Evolutionary conservation across 257 asterid species (phyloP).

Genomic region (Solanum ossicruentum): DNA sequence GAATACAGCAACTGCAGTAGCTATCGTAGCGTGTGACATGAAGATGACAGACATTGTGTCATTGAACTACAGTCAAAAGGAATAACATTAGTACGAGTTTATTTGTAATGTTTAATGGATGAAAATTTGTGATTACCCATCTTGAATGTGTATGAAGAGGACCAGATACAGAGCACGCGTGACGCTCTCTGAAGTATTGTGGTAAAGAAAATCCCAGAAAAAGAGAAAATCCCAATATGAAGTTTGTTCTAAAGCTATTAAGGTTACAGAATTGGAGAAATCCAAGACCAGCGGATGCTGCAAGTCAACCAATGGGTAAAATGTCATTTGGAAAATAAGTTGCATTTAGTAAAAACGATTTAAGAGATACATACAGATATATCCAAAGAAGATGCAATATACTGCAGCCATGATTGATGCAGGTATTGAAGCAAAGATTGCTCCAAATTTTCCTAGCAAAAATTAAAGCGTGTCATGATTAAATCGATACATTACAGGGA

Average conservation of each 20-base stretch:
- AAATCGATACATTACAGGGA: neutral
- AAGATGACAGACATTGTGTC: constrained; percentile 25
- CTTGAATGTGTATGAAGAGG: constrained; percentile 35
- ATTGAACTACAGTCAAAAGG: constrained; percentile 26
- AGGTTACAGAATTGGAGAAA: constrained; percentile 74
- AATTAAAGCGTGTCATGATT: neutral
- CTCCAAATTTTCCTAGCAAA: constrained; percentile 63
- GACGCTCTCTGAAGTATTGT: constrained; percentile 44
- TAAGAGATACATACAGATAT: constrained; percentile 35
- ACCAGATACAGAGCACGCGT: constrained; percentile 8
- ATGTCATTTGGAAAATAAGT: neutral
- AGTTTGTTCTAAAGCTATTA: constrained; percentile 65
- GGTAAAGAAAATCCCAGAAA: constrained; percentile 58
- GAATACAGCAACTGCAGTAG: constrained; percentile 23
- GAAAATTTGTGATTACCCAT: constrained; percentile 30
- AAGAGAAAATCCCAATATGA: constrained; percentile 53
- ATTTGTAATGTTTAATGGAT: neutral
- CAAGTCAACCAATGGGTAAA: neutral
- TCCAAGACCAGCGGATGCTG: constrained; percentile 76
- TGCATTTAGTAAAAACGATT: neutral
- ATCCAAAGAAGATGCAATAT: constrained; percentile 68
- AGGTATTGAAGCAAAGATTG: constrained; percentile 63
- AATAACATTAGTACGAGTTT: neutral
- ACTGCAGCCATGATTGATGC: constrained; percentile 60
- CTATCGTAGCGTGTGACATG: constrained; percentile 52